Evolutionary conservation across 345 rosid genomes (phyloP).

Genomic region (Chamaenerion angustifolium): DNA sequence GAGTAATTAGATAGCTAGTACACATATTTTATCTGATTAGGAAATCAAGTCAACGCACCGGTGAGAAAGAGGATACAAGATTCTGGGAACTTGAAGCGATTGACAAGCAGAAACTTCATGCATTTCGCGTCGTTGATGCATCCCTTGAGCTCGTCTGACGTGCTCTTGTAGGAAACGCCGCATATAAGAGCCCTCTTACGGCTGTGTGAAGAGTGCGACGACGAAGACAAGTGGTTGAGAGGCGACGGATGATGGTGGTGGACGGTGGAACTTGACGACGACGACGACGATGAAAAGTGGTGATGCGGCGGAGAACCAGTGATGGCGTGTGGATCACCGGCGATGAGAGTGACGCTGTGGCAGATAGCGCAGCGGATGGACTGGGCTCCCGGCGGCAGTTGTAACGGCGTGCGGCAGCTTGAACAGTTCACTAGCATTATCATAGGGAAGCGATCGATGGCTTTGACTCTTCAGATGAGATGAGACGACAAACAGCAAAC

Average conservation of each 20-base stretch:
- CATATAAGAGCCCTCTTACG: conserved; percentile 68
- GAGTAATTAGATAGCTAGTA: no score
- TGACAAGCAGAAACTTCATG: conserved; percentile 75
- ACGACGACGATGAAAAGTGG: no score
- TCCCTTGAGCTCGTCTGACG: conserved; percentile 56
- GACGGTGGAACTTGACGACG: conserved; percentile 8
- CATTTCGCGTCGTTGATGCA: conserved; percentile 75
- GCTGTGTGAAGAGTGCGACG: conserved; percentile 40
- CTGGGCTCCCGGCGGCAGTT: conserved; percentile 49
- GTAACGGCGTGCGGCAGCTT: conserved; percentile 47
- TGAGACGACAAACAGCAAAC: no score
- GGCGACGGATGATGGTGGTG: conserved; percentile 13
- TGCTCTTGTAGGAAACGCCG: conserved; percentile 47
- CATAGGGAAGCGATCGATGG: conserved; percentile 10
- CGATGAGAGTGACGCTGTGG: conserved; percentile 30
- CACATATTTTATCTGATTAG: no score
- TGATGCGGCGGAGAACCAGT: no score
- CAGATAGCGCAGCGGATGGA: conserved; percentile 74
- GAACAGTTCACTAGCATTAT: conserved; percentile 56
- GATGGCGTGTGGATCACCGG: conserved; percentile 16
- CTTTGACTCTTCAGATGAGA: no score
- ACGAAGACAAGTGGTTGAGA: conserved; percentile 28
- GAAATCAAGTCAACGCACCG: conserved; percentile 8
- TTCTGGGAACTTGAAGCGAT: conserved; percentile 63
- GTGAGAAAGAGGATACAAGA: conserved; percentile 73